Percentiles rank a stretch among this genome's conserved stretches.
Conservation (phyloP, 2,329 filamentous ascomycete species). For the Diaporthe sp. region DNA sequence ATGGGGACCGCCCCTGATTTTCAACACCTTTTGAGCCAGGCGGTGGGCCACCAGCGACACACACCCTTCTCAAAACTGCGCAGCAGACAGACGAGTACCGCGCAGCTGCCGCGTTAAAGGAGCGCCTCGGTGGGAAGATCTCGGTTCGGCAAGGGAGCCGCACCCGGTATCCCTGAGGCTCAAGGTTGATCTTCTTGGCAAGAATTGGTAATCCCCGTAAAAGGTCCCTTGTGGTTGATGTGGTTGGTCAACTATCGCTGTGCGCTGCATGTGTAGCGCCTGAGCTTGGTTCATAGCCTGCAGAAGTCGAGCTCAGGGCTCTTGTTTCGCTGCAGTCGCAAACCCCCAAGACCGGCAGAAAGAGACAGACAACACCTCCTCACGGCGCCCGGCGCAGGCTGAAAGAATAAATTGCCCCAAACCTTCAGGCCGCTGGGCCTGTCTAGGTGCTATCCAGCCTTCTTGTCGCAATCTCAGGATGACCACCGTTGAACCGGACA, state of each 20-base stretch:
- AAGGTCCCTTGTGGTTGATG: neutral
- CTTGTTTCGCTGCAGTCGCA: neutral
- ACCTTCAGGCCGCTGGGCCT: neutral
- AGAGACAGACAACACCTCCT: no score
- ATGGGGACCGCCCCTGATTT: neutral
- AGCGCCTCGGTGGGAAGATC: conserved; percentile 12
- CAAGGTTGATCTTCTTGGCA: conserved; percentile 16
- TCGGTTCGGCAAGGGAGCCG: conserved; percentile 25
- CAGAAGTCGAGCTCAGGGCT: conserved; percentile 3
- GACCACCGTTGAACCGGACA: conserved; percentile 6
- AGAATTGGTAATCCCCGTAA: neutral
- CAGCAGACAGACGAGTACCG: neutral
- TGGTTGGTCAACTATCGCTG: conserved; percentile 8
- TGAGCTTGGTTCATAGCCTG: conserved; percentile 4
- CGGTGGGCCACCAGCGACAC: neutral
- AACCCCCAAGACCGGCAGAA: neutral
- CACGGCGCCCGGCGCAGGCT: no score
- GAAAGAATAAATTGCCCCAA: neutral
- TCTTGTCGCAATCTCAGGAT: neutral
- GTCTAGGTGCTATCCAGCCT: neutral
- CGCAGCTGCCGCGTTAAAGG: conserved; percentile 7
- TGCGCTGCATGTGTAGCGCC: conserved; percentile 11
- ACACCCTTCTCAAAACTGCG: neutral
- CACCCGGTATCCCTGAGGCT: conserved; percentile 24
- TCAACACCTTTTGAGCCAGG: neutral